Evolutionary conservation across 2,329 filamentous ascomycete genomes (phyloP), one percentile per base, ranked within the genome.

Genomic region (Sclerotinia trifoliorum): DNA sequence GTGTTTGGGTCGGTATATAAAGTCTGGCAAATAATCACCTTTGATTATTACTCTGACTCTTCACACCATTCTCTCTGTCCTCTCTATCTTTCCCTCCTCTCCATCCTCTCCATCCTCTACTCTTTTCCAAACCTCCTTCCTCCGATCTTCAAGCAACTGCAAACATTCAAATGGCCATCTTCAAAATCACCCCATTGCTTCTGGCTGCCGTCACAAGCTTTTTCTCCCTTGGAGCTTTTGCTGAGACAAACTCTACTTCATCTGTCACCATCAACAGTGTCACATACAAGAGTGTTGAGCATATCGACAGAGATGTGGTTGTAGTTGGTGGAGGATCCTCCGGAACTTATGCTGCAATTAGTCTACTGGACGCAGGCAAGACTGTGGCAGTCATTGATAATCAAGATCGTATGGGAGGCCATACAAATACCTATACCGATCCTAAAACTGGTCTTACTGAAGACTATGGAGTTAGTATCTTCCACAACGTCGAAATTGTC

Each of bases 251-350:
- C 19, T n/a, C 5, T 2, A 19, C 35, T 24, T 6, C 32, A 2
- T 63, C 65, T 7, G 5, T 67, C 32, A 42, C 24, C 21, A 39
- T 67, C 32, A 54, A 62, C 10, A 26, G n/a, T 46, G 24, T 42
- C 11, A 24, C 11, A 21, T 61, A 67, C 56, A 8, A 54, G 2
- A 49, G 48, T 17, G 48, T 42, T 11, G 39, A 67, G 4, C 13
- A 21, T 24, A 32, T 67, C 21, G 11, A 51, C 19, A 61, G 58
- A 19, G 79, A 80, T 71, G 74, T 80, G 32, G 71, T 69, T 32
- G 70, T 80, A 13, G 72, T 80, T 44, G 79, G 79, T 8, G 79
- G 78, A n/a, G 79, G 79, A 26, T 72, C 77, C 3, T 72, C 75
- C 1, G 79, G 79, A 11, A 77, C 78, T 4, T 78, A 80, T 68